phyloP scores from a whole-genome alignment of 768 basidiomycete genomes.

The Lactarius tabidus region DNA sequence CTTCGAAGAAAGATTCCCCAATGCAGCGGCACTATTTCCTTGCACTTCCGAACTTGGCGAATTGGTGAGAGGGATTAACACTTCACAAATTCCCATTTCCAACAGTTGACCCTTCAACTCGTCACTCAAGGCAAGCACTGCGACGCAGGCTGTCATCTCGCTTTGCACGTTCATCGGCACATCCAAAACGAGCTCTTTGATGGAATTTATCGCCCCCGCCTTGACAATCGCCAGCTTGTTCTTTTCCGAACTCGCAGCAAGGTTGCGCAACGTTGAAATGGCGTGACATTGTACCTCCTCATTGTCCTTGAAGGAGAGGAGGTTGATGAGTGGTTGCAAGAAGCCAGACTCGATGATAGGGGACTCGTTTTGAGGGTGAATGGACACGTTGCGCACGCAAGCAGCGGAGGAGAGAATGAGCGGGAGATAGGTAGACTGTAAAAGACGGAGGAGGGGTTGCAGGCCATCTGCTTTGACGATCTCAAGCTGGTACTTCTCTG shows the following conservation, averaged over 20 bases:
- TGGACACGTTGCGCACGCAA: conserved; percentile 98
- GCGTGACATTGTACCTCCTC: conserved; percentile 99
- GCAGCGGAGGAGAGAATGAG: conserved; percentile 97
- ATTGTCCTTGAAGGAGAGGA: conserved; percentile 97
- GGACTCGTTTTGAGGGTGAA: conserved; percentile 97
- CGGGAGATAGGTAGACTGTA: conserved; percentile 95
- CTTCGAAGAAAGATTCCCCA: conserved; percentile 97
- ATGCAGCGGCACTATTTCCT: conserved; percentile 95
- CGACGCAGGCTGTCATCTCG: conserved; percentile 99
- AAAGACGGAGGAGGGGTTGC: conserved; percentile 83
- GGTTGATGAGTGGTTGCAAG: conserved; percentile 90
- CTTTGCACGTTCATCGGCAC: conserved; percentile 97
- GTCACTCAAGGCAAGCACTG: conserved; percentile 92
- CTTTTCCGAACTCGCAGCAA: conserved; percentile 95
- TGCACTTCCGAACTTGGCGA: conserved; percentile 97
- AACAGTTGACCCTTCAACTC: conserved; percentile 94
- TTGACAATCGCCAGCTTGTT: conserved; percentile 98
- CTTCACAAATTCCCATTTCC: conserved; percentile 98
- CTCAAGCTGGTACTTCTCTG: conserved; percentile 98
- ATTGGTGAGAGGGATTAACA: conserved; percentile 93
- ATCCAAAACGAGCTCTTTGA: conserved; percentile 92
- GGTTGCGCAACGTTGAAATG: conserved; percentile 92
- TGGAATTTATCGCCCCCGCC: conserved; percentile 93
- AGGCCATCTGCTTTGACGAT: conserved; percentile 96
- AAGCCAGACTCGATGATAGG: conserved; percentile 99